Evolutionary conservation across 164 flowering plant genomes (phyloP).

Genomic region (Vitis riparia): DNA sequence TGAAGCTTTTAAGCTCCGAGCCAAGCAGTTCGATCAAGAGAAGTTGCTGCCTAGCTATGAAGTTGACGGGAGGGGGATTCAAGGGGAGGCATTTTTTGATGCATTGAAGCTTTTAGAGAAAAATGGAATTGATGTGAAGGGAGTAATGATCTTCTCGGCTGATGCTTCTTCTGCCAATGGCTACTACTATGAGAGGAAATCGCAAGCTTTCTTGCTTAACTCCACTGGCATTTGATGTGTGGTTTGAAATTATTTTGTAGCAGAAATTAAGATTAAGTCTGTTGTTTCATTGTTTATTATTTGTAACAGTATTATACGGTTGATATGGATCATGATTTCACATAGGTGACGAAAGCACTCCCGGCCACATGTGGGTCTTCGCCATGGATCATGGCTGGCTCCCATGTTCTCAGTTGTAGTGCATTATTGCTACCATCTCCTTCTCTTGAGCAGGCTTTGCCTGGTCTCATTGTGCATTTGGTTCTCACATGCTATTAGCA

Average conservation of each 20-base stretch:
- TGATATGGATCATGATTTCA: no score
- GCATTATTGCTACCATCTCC: no score
- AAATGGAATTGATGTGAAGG: slow-evolving; percentile 50
- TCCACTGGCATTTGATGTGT: slow-evolving; percentile 27
- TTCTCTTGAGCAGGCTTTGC: no score
- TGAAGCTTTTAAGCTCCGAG: slow-evolving; percentile 31
- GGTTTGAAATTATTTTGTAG: not conserved
- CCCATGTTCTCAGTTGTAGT: no score
- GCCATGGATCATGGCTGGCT: no score
- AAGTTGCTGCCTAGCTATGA: slow-evolving; percentile 55
- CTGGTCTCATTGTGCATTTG: no score
- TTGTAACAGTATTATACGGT: no score
- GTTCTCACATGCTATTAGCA: no score
- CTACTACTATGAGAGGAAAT: slow-evolving; percentile 33
- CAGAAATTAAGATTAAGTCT: not conserved
- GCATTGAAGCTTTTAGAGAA: slow-evolving; percentile 46
- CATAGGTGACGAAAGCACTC: no score
- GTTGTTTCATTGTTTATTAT: not conserved
- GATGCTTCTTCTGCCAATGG: slow-evolving; percentile 50
- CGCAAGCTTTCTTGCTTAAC: slow-evolving; percentile 49
- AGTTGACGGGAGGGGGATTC: slow-evolving; percentile 68
- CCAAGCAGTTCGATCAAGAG: slow-evolving; percentile 25
- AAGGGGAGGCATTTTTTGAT: slow-evolving; percentile 66
- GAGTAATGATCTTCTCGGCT: slow-evolving; percentile 71
- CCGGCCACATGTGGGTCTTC: no score